A percentile compares a stretch with the other conserved stretches of the same genome.
These are phyloP conservation scores for Diaporthe sp. DNA, from an alignment of 2,329 filamentous ascomycete species.

Conservation along the genomic window DNA sequence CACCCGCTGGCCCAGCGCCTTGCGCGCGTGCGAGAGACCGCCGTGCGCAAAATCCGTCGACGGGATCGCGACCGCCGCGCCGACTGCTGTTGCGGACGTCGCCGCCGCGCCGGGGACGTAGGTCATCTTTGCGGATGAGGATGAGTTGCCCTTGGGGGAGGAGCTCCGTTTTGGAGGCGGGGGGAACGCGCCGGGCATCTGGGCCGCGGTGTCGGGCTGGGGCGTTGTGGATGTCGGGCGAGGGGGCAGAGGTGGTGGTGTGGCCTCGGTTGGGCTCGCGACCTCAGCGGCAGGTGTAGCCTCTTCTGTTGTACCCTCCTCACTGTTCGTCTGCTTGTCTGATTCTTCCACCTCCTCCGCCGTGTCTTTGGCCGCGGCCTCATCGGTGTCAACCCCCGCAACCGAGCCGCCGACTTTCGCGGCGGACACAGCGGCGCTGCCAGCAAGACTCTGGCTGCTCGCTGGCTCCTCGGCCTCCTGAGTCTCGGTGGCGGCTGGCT, in stretches of 20 bases:
- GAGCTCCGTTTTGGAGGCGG: constrained; percentile 25
- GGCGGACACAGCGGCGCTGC: constrained; percentile 10
- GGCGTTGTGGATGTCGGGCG: constrained; percentile 15
- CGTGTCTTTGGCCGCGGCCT: not conserved
- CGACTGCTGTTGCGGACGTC: constrained; percentile 33
- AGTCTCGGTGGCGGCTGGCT: not conserved
- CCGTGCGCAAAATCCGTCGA: constrained; percentile 31
- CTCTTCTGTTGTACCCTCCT: not conserved
- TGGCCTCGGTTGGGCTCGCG: not conserved
- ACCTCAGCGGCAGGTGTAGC: not conserved
- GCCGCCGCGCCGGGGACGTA: constrained; percentile 35
- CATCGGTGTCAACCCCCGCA: not conserved
- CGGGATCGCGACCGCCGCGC: constrained; percentile 32
- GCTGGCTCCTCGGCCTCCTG: not conserved
- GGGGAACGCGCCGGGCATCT: constrained; percentile 33
- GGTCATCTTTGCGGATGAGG: constrained; percentile 26
- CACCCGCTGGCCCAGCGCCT: constrained; percentile 35
- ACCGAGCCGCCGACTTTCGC: not conserved
- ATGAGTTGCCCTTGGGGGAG: not conserved
- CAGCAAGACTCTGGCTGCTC: not conserved
- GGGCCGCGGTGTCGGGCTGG: constrained; percentile 31
- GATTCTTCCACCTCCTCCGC: not conserved
- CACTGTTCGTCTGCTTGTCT: not conserved
- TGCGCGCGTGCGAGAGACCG: constrained; percentile 35
- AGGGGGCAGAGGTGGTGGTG: constrained; percentile 31